Percentiles rank a stretch among this genome's conserved stretches.
Conservation (phyloP, 1,284 basidiomycete species). For the Vanrija sp. region DNA sequence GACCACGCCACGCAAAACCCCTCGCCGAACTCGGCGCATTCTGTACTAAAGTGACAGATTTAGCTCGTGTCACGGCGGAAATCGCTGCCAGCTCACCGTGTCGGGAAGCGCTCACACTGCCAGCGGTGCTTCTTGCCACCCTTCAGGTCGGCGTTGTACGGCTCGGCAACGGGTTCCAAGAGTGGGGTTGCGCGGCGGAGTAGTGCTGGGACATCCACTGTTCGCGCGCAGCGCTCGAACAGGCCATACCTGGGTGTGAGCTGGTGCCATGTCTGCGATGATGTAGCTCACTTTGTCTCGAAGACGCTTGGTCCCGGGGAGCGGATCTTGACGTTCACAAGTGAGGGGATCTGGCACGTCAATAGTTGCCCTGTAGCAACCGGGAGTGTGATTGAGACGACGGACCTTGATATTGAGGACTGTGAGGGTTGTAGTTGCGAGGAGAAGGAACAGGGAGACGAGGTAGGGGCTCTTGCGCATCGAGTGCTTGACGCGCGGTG, state of each 20-base stretch:
- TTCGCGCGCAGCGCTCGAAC: slow-evolving; percentile 44
- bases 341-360: slow-evolving; percentile 31
- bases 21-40: slow-evolving; percentile 46
- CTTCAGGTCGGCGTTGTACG: neutral
- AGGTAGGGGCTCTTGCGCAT: slow-evolving; percentile 46
- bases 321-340: slow-evolving; percentile 37
- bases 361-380: neutral
- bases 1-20: slow-evolving; percentile 45
- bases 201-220: slow-evolving; percentile 23
- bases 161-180: neutral
- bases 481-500: slow-evolving; percentile 26
- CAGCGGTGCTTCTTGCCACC: slow-evolving; percentile 6
- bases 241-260: slow-evolving; percentile 41
- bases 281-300: slow-evolving; percentile 37
- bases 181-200: slow-evolving; percentile 35
- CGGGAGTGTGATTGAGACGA: neutral
- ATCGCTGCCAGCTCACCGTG: slow-evolving; percentile 24
- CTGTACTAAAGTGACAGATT: slow-evolving; percentile 27
- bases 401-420: slow-evolving; percentile 45
- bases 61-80: too few species aligned
- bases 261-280: neutral
- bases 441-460: slow-evolving; percentile 40
- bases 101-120: slow-evolving; percentile 44
- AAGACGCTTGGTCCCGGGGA: slow-evolving; percentile 41
- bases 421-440: slow-evolving; percentile 41